These are phyloP conservation scores for Bertia moriformis DNA, from an alignment of 2,329 filamentous ascomycete genomes.

Conservation along the genomic window DNA sequence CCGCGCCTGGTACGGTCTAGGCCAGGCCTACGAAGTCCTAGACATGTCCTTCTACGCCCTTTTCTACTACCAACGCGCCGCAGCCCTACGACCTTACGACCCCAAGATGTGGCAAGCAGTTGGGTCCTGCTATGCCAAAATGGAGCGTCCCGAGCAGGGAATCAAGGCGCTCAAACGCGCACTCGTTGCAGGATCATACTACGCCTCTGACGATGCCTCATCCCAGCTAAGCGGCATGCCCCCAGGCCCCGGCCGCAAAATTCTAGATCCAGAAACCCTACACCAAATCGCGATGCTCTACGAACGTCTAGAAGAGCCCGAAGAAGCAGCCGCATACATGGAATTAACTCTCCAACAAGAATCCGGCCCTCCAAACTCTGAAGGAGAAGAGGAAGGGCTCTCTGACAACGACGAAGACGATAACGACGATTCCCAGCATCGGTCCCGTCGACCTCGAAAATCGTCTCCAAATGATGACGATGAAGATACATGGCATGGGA, in stretches of 20 bases:
- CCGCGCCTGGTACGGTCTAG: constrained; percentile 62
- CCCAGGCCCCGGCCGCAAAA: constrained; percentile 17
- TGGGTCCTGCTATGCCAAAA: constrained; percentile 53
- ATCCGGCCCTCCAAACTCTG: constrained; percentile 29
- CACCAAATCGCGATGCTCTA: constrained; percentile 57
- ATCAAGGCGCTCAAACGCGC: constrained; percentile 62
- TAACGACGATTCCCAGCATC: constrained; percentile 4
- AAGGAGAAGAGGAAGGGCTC: constrained; percentile 6
- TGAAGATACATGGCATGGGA: background rate
- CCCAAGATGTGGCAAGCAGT: constrained; percentile 68
- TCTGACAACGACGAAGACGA: constrained; percentile 19
- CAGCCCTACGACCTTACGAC: constrained; percentile 54
- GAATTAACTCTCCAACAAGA: constrained; percentile 60
- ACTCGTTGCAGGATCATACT: constrained; percentile 51
- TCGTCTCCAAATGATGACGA: constrained; percentile 1
- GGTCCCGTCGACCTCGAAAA: background rate
- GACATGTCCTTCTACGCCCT: constrained; percentile 65
- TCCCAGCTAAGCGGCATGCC: constrained; percentile 7
- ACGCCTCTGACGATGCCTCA: constrained; percentile 28
- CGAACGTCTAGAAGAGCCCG: constrained; percentile 43
- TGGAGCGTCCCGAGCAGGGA: constrained; percentile 49
- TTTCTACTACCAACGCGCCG: constrained; percentile 62
- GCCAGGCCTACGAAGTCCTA: constrained; percentile 61
- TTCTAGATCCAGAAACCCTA: constrained; percentile 53
- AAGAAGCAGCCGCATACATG: constrained; percentile 57